Conservation (phyloP, 1,284 basidiomycete genomes). For the Sanghuangporus baumii region DNA sequence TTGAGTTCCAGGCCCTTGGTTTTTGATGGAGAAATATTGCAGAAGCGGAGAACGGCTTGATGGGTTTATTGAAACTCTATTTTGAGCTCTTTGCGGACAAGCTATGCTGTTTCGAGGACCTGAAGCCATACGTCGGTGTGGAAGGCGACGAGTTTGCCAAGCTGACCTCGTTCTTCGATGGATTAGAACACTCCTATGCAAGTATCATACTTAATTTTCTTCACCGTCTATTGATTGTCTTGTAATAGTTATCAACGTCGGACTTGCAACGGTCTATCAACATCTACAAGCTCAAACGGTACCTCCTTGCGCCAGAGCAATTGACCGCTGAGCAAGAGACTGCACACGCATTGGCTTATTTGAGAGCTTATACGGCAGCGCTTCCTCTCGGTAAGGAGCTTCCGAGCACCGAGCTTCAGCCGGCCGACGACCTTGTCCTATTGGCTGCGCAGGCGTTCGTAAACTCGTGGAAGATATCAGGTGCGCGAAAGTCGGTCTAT, state of each 20-base stretch:
- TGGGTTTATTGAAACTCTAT: slow-evolving; percentile 56
- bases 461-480: slow-evolving; percentile 48
- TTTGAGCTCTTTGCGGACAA: slow-evolving; percentile 73
- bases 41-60: slow-evolving; percentile 30
- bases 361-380: slow-evolving; percentile 56
- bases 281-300: slow-evolving; percentile 63
- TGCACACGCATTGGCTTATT: slow-evolving; percentile 44
- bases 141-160: slow-evolving; percentile 38
- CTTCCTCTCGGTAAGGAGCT: slow-evolving; percentile 62
- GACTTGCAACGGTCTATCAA: slow-evolving; percentile 63
- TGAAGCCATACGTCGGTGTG: slow-evolving; percentile 58
- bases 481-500: slow-evolving; percentile 10
- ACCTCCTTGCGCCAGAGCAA: slow-evolving; percentile 42
- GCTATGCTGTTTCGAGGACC: slow-evolving; percentile 80
- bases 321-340: slow-evolving; percentile 53
- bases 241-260: slow-evolving; percentile 36
- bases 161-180: slow-evolving; percentile 55
- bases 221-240: background rate
- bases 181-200: slow-evolving; percentile 44
- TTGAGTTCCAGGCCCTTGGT: slow-evolving; percentile 2
- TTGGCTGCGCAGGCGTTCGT: slow-evolving; percentile 68
- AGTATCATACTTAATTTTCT: slow-evolving; percentile 23
- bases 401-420: slow-evolving; percentile 76
- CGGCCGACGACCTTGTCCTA: slow-evolving; percentile 79
- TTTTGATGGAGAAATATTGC: slow-evolving; percentile 1